Base-by-base conservation (phyloP, 2,329 filamentous ascomycete species). In the Neocatenulostroma microsporum region DNA sequence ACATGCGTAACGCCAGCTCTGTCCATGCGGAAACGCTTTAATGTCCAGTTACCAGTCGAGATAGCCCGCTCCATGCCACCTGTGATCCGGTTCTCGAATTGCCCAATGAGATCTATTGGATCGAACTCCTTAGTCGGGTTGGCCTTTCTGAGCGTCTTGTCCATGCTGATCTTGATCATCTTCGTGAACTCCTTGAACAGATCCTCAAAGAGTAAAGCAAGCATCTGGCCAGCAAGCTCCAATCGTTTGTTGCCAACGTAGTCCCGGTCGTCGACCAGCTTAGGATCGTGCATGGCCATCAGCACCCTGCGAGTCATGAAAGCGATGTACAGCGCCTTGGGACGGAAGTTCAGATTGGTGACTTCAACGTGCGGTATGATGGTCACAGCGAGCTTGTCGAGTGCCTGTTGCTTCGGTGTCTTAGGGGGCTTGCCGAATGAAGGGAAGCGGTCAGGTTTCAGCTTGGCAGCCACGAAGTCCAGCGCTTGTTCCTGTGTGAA, bases 1-100 rank as follows among this genome's bases (percentile, higher is more conserved):
- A 98, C 87, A 62, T 98, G 91, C 0, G 93, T 96, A 15, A 98
- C 87, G 57, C 91, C 91, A 15, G 91, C 89, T 58, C 89, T 75
- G 57, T 96, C 93, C 91, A 98, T 98, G 62, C 89, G 87, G 69
- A 98, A 98, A 59, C 93, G 86, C 64, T 95, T 95, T 49, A 98
- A 73, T 45, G 76, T 95, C 91, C 91, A 98, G 56, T 98, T 98
- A 14, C 91, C 91, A 1, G 91, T 96, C 36, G 93, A 88, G 41
- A 98, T 95, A 6, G 91, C 89, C 43, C 93, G 79, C 60, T 94
- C 94, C 73, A 98, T 86, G 10, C 91, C 91, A 49, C 83, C 74
- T 0, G 88, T 94, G 50, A 98, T 96, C 52, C 82, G 80, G 49
- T 84, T 84, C 37, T 85, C 84, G 49, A 91, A 84, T 30, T 85